Base-by-base conservation (phyloP, 1,284 basidiomycete species). In the Cryptococcus hybrid region DNA sequence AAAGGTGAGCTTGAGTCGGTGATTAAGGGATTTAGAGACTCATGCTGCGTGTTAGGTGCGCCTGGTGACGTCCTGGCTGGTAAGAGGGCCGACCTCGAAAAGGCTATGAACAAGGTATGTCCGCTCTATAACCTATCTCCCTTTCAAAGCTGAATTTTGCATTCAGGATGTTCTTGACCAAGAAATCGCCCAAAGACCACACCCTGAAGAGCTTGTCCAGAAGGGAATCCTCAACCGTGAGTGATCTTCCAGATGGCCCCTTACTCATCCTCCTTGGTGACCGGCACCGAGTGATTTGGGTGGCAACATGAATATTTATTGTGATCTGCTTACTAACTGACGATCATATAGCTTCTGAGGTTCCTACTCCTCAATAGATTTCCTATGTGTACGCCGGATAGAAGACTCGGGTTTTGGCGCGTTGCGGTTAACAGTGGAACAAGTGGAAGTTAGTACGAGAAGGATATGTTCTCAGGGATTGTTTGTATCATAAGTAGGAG, bases 11-110 rank as follows among this genome's bases (percentile, higher is more conserved):
- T 5, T 12, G 13, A 24, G 9, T 51, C 40, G 15, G 49, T 7
- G 9, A 13, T 39, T 39, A 18, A 3, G n/a, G 30, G 2, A 11
- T 49, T 24, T 6, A 36, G 13, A 13, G 1, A 30, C 52, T 54
- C 35, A 54, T 39, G 51, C 13, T 35, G 7, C 6, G n/a, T 40
- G 30, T 18, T 53, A 76, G 73, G 74, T 50, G 61, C 49, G 7
- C 70, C 73, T 45, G 87, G 87, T 60, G 85, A 87, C 69, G 82
- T 81, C n/a, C 81, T 88, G 37, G 86, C 88, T n/a, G 88, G 86
- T 37, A 84, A 84, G 56, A 82, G 82, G 68, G 84, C 85, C 57
- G 83, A 84, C 58, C 77, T 90, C 54, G 81, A 87, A 73, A 80
- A 84, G 58, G 84, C 85, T 40, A 87, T 87, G 75, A 81, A 88